These are phyloP conservation scores for Tirmania nivea DNA, from an alignment of 495 filamentous ascomycete genomes.

Conservation along the genomic window DNA sequence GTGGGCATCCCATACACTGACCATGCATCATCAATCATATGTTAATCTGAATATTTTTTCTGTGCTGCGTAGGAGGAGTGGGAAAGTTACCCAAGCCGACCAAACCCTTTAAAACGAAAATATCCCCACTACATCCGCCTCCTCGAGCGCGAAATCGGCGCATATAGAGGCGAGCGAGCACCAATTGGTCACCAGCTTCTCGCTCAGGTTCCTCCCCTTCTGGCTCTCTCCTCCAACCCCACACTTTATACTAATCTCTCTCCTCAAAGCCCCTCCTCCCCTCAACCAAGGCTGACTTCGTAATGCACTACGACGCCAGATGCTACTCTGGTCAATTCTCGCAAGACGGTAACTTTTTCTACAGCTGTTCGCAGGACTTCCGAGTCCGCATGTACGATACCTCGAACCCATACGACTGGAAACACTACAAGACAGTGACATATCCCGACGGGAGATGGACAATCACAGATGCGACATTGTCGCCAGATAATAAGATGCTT, in stretches of 20 bases:
- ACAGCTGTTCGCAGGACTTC: slow-evolving; percentile 83
- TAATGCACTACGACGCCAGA: slow-evolving; percentile 64
- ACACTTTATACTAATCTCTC: slow-evolving; percentile 3
- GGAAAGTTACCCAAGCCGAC: slow-evolving; percentile 13
- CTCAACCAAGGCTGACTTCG: slow-evolving; percentile 54
- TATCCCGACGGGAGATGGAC: slow-evolving; percentile 87
- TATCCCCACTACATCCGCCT: slow-evolving; percentile 32
- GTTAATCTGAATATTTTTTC: slow-evolving; percentile 18
- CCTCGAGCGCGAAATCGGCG: slow-evolving; percentile 59
- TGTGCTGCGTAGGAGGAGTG: slow-evolving; percentile 2
- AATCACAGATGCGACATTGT: slow-evolving; percentile 79
- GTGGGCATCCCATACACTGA: slow-evolving; percentile 11
- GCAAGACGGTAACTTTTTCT: slow-evolving; percentile 94
- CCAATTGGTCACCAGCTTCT: slow-evolving; percentile 39
- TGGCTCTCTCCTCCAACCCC: not conserved
- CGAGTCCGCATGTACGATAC: slow-evolving; percentile 93
- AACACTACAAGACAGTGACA: slow-evolving; percentile 76
- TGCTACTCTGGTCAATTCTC: slow-evolving; percentile 95
- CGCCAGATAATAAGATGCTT: slow-evolving; percentile 76
- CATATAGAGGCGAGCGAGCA: slow-evolving; percentile 30
- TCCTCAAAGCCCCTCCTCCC: slow-evolving; percentile 38
- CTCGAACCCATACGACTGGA: slow-evolving; percentile 85
- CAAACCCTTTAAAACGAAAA: slow-evolving; percentile 23
- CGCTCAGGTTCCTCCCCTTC: slow-evolving; percentile 26
- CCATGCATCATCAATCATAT: slow-evolving; percentile 21